Evolutionary conservation across 2,329 filamentous ascomycete species (phyloP), one percentile per base, ranked within the genome.

Genomic region (Talaromyces sp.): DNA sequence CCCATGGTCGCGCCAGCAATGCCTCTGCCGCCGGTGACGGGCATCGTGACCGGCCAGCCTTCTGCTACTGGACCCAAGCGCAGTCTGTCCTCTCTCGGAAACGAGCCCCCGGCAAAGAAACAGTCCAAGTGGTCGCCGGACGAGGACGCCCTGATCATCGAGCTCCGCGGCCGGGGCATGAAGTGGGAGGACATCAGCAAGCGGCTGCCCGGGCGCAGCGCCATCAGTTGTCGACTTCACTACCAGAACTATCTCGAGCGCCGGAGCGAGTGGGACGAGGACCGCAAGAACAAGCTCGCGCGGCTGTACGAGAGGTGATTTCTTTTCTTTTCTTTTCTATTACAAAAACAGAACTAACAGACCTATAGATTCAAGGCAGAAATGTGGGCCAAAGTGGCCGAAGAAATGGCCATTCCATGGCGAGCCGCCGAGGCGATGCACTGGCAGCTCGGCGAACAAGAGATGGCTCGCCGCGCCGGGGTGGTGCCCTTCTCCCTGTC

Each of bases 101-200:
- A 75, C 42, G 81, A 81, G 68, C 89, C 88, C 42, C 91, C 91
- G 23, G 90, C 91, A 36, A 96, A 95, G 81, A 96, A 94, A 78
- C 92, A 97, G 76, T 96, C 91, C 73, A 98, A 98, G 77, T 98
- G 95, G 95, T 96, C 91, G 5, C 83, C 89, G 0, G 92, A 97
- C 65, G 94, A 98, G 75, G 92, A 98, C 76, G 87, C 90, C n/a
- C 81, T 95, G 56, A 96, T 96, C 69, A 96, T 97, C 69, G 91
- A 96, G 75, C 85, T 98, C 65, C 87, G 94, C 62, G 91, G 92
- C 42, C 88, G 88, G 68, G 91, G 91, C 8, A 96, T 97, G 92
- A 98, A 98, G 74, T 98, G 94, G 95, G 94, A 98, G 73, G 94
- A 98, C 76, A 97, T 98, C 70, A 96, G 92, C 65, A 96, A 94